phyloP scores from a whole-genome alignment of 139 green algal species.

The Tetraselmis striata region DNA sequence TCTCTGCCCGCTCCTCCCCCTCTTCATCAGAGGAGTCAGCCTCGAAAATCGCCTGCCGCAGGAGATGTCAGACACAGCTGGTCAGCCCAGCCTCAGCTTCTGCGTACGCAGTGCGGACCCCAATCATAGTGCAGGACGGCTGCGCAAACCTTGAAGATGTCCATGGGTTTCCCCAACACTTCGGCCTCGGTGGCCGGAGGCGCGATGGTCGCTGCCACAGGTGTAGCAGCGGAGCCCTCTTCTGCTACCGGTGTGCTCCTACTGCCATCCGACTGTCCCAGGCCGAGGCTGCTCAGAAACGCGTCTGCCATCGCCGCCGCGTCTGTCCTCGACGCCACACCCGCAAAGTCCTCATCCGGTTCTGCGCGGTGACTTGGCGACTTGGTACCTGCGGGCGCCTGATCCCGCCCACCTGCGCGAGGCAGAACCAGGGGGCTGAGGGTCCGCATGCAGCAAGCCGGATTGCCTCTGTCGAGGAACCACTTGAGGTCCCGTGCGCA shows the following conservation, averaged over 20 bases:
- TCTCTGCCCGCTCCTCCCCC: background rate
- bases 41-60: background rate
- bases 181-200: too few relatives aligned
- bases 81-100: background rate
- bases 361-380: background rate
- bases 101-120: background rate
- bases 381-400: background rate
- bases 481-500: background rate
- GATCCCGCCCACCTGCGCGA: background rate
- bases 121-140: background rate
- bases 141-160: background rate
- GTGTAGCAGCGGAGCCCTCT: background rate
- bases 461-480: background rate
- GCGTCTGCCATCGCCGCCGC: constrained; percentile 20
- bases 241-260: background rate
- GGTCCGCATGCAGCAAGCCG: too few relatives aligned
- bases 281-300: constrained; percentile 36
- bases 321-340: constrained; percentile 6
- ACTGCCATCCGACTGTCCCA: background rate
- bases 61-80: too few relatives aligned
- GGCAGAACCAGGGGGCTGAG: background rate
- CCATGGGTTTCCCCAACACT: background rate
- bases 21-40: background rate
- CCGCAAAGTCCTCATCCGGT: background rate
- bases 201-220: too few relatives aligned